Evolutionary conservation across 1,139 yeast species (phyloP).

Genomic region (Taphrina flavorubra): DNA sequence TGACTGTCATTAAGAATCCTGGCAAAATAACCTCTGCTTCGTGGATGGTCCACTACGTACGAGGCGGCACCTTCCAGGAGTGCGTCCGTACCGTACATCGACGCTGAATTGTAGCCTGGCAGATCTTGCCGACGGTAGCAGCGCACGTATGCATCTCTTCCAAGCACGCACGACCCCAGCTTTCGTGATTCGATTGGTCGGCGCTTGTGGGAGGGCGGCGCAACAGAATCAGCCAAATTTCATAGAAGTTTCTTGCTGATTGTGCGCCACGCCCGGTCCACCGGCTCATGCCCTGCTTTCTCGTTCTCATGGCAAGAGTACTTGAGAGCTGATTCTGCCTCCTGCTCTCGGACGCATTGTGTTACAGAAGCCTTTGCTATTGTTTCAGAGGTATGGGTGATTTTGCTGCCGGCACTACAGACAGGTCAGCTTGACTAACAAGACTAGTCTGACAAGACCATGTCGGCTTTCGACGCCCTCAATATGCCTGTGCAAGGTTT

Average conservation of each 20-base stretch:
- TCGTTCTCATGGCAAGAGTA: too few species aligned
- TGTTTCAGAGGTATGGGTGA: too few species aligned
- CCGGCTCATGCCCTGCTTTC: neutral
- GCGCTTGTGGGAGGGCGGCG: neutral
- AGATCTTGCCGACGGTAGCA: conserved; percentile 5
- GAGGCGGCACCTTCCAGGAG: neutral
- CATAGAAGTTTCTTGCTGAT: neutral
- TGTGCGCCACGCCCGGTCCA: neutral
- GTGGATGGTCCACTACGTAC: neutral
- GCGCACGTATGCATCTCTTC: neutral
- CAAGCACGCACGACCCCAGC: conserved; percentile 1
- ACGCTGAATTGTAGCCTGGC: neutral
- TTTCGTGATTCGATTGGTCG: neutral
- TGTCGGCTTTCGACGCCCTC: conserved; percentile 8
- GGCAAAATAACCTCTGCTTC: neutral
- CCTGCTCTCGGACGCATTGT: too few species aligned
- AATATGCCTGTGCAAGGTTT: conserved; percentile 1
- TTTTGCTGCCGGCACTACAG: too few species aligned
- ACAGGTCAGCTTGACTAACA: too few species aligned
- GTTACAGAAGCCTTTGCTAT: neutral
- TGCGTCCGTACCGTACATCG: too few species aligned
- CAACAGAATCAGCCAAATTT: neutral
- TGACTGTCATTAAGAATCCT: neutral
- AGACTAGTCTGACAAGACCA: neutral
- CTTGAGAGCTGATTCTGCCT: too few species aligned